Evolutionary conservation across 2,329 filamentous ascomycete species (phyloP).

Genomic region (Penicillium psychrosexuale): DNA sequence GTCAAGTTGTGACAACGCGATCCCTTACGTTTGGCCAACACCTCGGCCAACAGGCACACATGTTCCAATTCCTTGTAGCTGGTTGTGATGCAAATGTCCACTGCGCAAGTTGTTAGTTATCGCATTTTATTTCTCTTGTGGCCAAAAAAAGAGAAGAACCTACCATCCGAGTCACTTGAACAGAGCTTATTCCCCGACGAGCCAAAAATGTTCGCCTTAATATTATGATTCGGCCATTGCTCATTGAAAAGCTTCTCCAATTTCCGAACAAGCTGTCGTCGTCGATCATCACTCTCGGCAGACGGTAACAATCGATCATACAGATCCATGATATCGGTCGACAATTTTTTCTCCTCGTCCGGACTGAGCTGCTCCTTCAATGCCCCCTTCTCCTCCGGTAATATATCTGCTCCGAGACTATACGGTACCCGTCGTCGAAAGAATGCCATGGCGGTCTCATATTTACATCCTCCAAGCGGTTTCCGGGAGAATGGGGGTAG

Average conservation of each 20-base stretch:
- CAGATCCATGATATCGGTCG: conserved; percentile 77
- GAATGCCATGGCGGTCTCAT: conserved; percentile 80
- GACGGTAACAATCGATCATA: conserved; percentile 84
- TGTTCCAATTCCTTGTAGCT: conserved; percentile 81
- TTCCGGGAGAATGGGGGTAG: conserved; percentile 66
- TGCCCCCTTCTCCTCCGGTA: conserved; percentile 67
- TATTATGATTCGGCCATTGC: conserved; percentile 87
- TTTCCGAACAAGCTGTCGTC: conserved; percentile 76
- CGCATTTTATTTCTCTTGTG: background rate
- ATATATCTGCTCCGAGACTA: conserved; percentile 73
- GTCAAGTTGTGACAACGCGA: background rate
- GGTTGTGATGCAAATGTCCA: conserved; percentile 97
- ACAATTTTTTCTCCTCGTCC: conserved; percentile 71
- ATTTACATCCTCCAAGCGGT: conserved; percentile 71
- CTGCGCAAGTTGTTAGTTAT: conserved; percentile 48
- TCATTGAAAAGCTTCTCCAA: conserved; percentile 83
- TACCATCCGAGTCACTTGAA: conserved; percentile 94
- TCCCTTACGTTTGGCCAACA: conserved; percentile 75
- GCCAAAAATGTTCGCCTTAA: conserved; percentile 92
- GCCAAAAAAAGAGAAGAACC: conserved; percentile 26
- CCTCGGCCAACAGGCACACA: conserved; percentile 85
- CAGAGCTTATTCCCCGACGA: conserved; percentile 94
- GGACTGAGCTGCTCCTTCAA: conserved; percentile 68
- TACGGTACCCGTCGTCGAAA: conserved; percentile 88
- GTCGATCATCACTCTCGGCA: conserved; percentile 69